phyloP scores from a whole-genome alignment of 78 protist species.

The Dictyostelium capitatum region DNA sequence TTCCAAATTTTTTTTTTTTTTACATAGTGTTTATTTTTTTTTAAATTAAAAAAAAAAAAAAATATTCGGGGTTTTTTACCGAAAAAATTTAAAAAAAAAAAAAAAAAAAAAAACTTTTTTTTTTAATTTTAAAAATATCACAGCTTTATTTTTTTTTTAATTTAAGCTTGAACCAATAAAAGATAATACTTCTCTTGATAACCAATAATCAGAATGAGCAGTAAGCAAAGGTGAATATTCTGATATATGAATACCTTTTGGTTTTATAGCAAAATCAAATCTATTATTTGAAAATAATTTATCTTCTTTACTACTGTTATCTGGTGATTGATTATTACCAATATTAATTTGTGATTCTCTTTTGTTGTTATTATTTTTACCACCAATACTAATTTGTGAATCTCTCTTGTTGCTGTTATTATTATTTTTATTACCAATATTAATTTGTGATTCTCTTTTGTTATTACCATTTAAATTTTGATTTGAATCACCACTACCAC shows the following conservation, averaged over 20 bases:
- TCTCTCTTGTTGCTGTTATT: background rate
- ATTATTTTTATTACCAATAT: background rate
- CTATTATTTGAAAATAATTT: slow-evolving; percentile 38
- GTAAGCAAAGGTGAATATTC: slow-evolving; percentile 23
- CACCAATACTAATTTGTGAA: background rate
- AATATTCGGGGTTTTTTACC: no score
- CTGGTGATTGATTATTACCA: background rate
- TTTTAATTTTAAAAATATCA: no score
- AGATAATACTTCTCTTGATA: slow-evolving; percentile 18
- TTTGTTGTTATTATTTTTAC: background rate
- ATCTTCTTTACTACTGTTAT: background rate
- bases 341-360: background rate
- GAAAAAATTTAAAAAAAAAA: no score
- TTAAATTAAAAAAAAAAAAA: no score
- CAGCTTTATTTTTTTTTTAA: background rate
- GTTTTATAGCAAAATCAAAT: slow-evolving; percentile 56
- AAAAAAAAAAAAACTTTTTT: no score
- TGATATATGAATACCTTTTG: slow-evolving; percentile 33
- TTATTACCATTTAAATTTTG: background rate
- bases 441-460: background rate
- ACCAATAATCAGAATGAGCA: slow-evolving; percentile 53
- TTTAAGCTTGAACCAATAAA: background rate
- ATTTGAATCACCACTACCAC: no score
- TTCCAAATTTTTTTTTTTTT: no score
- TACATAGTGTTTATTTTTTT: no score